Base-by-base conservation (phyloP, 192 early-diverging fungal species). In the Geosiphon pyriformis region DNA sequence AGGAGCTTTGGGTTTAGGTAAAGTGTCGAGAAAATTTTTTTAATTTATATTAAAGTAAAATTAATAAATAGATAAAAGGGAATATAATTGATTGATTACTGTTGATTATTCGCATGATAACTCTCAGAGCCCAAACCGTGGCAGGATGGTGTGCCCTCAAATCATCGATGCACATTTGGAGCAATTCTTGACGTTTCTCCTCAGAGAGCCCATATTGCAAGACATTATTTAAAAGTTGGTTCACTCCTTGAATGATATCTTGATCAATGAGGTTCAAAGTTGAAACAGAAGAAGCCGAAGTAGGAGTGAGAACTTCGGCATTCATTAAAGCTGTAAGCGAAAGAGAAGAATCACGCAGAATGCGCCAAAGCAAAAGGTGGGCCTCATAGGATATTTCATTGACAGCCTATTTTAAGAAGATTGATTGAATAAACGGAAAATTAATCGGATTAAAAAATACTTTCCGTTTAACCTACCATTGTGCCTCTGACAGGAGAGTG, bases 41-140 rank as follows among this genome's bases (percentile, higher is more conserved):
- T 10, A 42, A 42, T 6, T 10, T 42, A 10, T 10, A 42, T 42
- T 10, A 42, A 42, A 42, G 37, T 6, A 15, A 15, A 10, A 42
- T 10, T 42, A 42, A 10, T 10, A 42, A 42, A 42, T 10, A 42
- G 37, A 42, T 42, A 42, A 42, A 42, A 42, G 15, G 15, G 37
- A 42, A 42, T 42, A 42, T n/a, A n/a, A n/a, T n/a, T n/a, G n/a
- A n/a, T n/a, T 25, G 25, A 34, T 27, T 3, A 60, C 54, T 74
- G 76, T 75, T 67, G 35, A 76, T 72, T 18, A 80, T 70, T 20
- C 69, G 34, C 20, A 70, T 72, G 4, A 80, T 55, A 17, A 74
- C 72, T 34, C 73, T 70, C 15, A 80, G 34, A 2, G 74, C 69
- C 78, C 78, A 80, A 26, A 80, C 63, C 11, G 74, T 71, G 26